phyloP scores from a whole-genome alignment of 2,329 filamentous ascomycete species.

The Chrysoporthe deuterocubensis region DNA sequence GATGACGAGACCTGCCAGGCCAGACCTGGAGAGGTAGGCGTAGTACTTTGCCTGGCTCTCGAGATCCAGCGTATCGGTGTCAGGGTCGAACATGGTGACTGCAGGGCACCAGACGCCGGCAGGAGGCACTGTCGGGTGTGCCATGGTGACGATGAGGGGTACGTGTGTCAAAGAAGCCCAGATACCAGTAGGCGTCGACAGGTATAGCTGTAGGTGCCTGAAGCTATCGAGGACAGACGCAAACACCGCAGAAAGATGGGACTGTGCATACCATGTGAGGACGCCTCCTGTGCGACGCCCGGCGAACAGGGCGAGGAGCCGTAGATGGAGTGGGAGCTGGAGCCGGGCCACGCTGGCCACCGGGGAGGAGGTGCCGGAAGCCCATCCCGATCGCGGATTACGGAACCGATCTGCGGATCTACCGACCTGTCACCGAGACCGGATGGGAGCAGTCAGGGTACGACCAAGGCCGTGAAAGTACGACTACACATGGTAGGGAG shows the following conservation, averaged over 20 bases:
- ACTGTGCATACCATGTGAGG: neutral
- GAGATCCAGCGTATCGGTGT: conserved; percentile 37
- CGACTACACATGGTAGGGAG: too few species aligned
- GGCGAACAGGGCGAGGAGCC: neutral
- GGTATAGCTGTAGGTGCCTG: neutral
- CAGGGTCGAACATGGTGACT: conserved; percentile 40
- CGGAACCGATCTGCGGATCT: conserved; percentile 17
- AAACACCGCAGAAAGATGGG: neutral
- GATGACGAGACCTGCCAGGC: conserved; percentile 38
- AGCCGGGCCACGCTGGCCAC: conserved; percentile 6
- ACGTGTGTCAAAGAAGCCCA: neutral
- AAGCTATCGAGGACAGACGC: neutral
- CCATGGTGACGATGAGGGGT: conserved; percentile 14
- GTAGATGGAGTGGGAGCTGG: neutral
- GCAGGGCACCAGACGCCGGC: conserved; percentile 40
- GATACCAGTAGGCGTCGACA: neutral
- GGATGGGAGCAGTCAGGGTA: neutral
- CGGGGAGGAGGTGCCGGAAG: conserved; percentile 5
- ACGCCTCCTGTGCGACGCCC: neutral
- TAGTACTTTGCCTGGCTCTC: conserved; percentile 38
- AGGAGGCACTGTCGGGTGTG: conserved; percentile 32
- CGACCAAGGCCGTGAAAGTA: too few species aligned
- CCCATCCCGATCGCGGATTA: conserved; percentile 15
- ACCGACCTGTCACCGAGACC: conserved; percentile 7
- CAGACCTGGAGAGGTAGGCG: conserved; percentile 35